Evolutionary conservation across 768 basidiomycete species (phyloP), one percentile per base, ranked within the genome.

Genomic region (Suillus occidentalis): DNA sequence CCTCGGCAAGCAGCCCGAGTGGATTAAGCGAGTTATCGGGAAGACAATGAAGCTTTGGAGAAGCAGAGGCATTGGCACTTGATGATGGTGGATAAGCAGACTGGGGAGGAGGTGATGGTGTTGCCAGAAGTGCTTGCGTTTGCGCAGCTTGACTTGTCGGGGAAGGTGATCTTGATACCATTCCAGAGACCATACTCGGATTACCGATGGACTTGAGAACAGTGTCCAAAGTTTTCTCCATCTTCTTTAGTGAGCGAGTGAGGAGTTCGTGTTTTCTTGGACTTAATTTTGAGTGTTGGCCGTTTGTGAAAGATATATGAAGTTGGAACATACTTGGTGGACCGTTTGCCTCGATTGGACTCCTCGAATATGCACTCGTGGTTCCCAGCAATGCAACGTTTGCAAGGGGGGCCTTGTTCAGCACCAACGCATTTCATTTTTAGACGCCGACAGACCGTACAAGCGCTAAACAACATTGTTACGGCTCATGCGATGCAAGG

Each of bases 351-450:
- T 57, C 97, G 86, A 74, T 98, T 96, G 2, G 92, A 94, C 75
- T 98, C 97, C 79, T 99, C 95, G 68, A 99, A 99, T 52, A 97
- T 86, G 72, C 97, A 99, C 70, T 97, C 94, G 71, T 96, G 91
- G 68, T 86, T 86, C 22, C 91, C 89, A 0, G 87, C 72, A 55
- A 80, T 77, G 71, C 95, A 97, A 25, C 95, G 89, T 72, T 95
- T 96, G 80, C 95, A 97, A 0, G 95, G 93, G 0, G 91, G 91
- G 0, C 94, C 95, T 47, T 94, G 86, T 75, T 95, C 95, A 3
- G 92, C 94, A 40, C 91, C 92, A 9, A 93, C 91, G 64, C 94
- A 95, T 72, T 94, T 95, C 94, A 94, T 95, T 79, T 95, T 96
- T 39, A 95, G 83, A 31, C 94, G 89, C 25, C 95, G 86, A 75